Evolutionary conservation across 306 rosid species (phyloP), one percentile per base, ranked within the genome.

Genomic region (Cicer judaicum): DNA sequence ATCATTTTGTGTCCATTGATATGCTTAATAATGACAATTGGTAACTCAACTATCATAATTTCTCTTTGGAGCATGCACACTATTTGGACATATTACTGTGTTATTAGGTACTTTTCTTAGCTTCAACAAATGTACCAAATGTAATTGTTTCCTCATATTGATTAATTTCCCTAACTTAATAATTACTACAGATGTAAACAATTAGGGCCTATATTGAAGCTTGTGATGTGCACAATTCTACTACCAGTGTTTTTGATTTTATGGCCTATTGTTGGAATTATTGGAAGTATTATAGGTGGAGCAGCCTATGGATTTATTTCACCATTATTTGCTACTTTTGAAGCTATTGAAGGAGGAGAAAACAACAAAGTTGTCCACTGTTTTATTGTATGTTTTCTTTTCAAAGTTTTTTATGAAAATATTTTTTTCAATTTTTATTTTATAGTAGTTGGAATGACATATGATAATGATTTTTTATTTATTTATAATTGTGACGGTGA

Each of bases 261-360:
- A 74, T 94, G 99, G 97, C 97, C 96, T 36, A 86, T 83, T 78
- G 78, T 86, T 48, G 96, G 96, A 46, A 88, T 94, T 65, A 47
- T 87, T 70, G 95, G 89, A 68, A 92, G 99, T 53, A 43, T 89
- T 38, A 60, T 90, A 7, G 95, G 99, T 1, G 99, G 99, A 66
- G 93, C 90, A 16, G 89, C 89, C 12, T 94, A 79, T 84, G 99
- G 99, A 56, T 86, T 86, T 74, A 24, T 90, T 83, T 80, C 93
- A 14, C 97, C 99, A 19, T 76, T 90, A 48, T 74, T 87, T 74
- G 93, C 86, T 78, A 94, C 99, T 62, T 94, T 94, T 82, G 77
- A 86, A 72, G 97, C 97, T 63, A 89, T 92, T 68, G 96, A 88
- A 76, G 96, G 79, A 85, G 96, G 90, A 76, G 91, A 81, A 89